Percentiles rank a stretch among this genome's conserved stretches.
Evolutionary conservation across 2,329 filamentous ascomycete genomes (phyloP).

Genomic region (Fusarium acutatum): DNA sequence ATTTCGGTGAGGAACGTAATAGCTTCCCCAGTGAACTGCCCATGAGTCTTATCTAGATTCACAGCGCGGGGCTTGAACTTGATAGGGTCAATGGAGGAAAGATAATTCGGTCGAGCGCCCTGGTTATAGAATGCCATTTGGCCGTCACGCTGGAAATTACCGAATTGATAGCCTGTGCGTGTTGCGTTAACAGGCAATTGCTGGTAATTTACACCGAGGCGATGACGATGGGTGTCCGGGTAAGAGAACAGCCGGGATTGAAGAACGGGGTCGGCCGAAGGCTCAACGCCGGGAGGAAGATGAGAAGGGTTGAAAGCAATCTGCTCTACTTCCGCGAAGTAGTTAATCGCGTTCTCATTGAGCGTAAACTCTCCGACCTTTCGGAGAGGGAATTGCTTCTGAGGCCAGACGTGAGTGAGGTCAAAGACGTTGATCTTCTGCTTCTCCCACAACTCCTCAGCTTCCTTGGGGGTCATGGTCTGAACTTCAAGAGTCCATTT

Average conservation of each 20-base stretch:
- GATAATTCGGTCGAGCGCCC: conserved; percentile 21
- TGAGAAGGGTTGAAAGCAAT: conserved; percentile 71
- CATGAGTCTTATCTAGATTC: conserved; percentile 24
- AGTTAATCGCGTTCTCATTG: conserved; percentile 72
- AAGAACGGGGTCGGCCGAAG: conserved; percentile 69
- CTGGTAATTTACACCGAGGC: conserved; percentile 70
- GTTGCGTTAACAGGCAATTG: conserved; percentile 30
- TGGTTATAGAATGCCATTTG: conserved; percentile 33
- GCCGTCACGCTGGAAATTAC: conserved; percentile 27
- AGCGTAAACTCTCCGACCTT: conserved; percentile 72
- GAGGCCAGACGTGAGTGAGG: conserved; percentile 68
- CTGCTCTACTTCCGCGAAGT: conserved; percentile 71
- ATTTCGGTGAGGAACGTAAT: conserved; percentile 28
- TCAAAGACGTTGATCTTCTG: conserved; percentile 60
- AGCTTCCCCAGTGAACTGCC: conserved; percentile 20
- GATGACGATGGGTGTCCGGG: conserved; percentile 69
- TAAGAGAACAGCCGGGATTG: conserved; percentile 70
- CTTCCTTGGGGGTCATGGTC: conserved; percentile 35
- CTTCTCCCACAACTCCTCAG: conserved; percentile 36
- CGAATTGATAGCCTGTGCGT: not conserved
- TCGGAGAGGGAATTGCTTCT: conserved; percentile 18
- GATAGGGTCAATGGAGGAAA: conserved; percentile 24
- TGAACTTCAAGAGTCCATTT: conserved; percentile 65
- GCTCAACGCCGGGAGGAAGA: conserved; percentile 70
- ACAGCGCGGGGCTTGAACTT: conserved; percentile 14